phyloP scores from a whole-genome alignment of 768 basidiomycete genomes.

The Panus rudis region DNA sequence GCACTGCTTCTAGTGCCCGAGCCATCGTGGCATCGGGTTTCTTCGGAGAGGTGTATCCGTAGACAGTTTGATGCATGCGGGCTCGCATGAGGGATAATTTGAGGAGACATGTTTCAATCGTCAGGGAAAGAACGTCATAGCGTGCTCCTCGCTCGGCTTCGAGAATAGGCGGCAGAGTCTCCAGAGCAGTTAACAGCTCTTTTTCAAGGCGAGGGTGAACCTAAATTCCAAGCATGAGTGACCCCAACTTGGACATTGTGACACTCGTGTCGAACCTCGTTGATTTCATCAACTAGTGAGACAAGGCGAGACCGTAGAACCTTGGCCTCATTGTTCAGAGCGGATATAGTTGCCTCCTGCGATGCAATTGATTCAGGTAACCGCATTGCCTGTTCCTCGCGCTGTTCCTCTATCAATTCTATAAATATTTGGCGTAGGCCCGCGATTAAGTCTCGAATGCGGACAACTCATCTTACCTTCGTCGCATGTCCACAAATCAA shows the following conservation, averaged over 20 bases:
- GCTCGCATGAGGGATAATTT: slow-evolving; percentile 41
- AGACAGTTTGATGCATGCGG: slow-evolving; percentile 32
- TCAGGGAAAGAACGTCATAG: slow-evolving; percentile 35
- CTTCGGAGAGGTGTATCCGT: slow-evolving; percentile 25
- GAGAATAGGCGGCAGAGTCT: slow-evolving; percentile 24
- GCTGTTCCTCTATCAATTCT: too few relatives aligned
- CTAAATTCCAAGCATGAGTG: too few relatives aligned
- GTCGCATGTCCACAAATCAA: too few relatives aligned
- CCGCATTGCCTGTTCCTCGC: neutral
- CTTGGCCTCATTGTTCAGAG: neutral
- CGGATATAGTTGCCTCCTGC: neutral
- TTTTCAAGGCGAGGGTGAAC: slow-evolving; percentile 27
- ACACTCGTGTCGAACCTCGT: neutral
- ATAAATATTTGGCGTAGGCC: too few relatives aligned
- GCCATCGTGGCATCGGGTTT: slow-evolving; percentile 21
- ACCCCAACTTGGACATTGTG: too few relatives aligned
- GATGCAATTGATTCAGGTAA: neutral
- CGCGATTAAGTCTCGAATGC: too few relatives aligned
- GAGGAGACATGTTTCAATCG: slow-evolving; percentile 39
- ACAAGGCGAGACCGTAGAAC: neutral
- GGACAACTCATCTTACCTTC: too few relatives aligned
- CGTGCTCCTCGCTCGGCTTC: slow-evolving; percentile 27
- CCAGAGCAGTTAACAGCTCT: slow-evolving; percentile 22
- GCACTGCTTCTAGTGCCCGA: slow-evolving; percentile 27
- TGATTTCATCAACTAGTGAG: neutral